Base-by-base conservation (phyloP, 2,329 filamentous ascomycete genomes). In the Tolypocladium endophyticum region DNA sequence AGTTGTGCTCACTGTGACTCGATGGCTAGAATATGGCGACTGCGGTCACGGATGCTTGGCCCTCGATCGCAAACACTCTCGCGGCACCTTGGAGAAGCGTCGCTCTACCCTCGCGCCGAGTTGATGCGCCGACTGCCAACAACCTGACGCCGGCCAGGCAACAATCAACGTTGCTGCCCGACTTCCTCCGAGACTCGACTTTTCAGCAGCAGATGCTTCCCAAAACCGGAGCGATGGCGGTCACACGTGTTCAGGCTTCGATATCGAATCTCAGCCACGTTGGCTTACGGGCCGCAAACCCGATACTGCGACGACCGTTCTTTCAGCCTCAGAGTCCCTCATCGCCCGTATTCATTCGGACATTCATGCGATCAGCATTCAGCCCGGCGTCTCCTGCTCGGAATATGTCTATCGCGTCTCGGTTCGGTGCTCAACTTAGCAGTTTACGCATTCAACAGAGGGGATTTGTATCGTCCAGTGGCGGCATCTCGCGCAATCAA, bases 401-500 rank as follows among this genome's bases (percentile, higher is more conserved):
- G 55, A 59, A 60, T 52, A 59, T 67, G 55, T 66, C 64, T 59
- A 61, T 65, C 23, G 5, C 20, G 20, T 30, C 30, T 11, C 25
- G 59, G 41, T 57, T 57, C 50, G 58, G 52, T n/a, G 39, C 45
- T 39, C 54, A 23, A 43, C 38, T 35, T 4, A n/a, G 47, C 8
- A 25, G 16, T 20, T 12, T 43, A 14, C 25, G 20, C n/a, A 25
- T 41, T 23, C 70, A 71, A 39, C 62, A 61, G 63, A 69, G 68
- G 69, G 74, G 62, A 62, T 79, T 79, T 67, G 75, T 78, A 60
- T 74, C 72, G 33, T 74, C 74, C 9, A 78, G 20, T 16, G 47
- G 77, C 61, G 79, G 79, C 25, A 76, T 84, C 59, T 81, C 84
- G 54, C 79, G 82, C 61, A 85, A 81, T 63, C 79, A 93, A 60